phyloP scores from a whole-genome alignment of 257 asterid genomes.

The Gentiana dahurica region DNA sequence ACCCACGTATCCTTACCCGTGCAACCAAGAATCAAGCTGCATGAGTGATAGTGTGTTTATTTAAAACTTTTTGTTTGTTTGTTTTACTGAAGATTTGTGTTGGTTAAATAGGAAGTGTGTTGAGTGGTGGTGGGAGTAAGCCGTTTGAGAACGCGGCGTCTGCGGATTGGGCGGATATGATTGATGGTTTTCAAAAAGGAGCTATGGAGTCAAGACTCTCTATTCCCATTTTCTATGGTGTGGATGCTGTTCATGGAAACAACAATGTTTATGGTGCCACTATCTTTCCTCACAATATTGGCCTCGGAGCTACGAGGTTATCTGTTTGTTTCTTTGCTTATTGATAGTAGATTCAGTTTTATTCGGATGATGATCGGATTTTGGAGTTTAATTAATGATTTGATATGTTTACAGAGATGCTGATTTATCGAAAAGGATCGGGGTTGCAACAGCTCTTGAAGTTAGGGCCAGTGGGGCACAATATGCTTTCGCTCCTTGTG shows the following conservation, averaged over 20 bases:
- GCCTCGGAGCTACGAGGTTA: slow-evolving; percentile 94
- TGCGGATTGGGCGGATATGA: slow-evolving; percentile 74
- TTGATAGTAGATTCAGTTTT: background rate
- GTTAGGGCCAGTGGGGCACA: slow-evolving; percentile 86
- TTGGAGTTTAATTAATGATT: background rate
- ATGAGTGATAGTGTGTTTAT: no score
- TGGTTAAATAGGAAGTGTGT: slow-evolving; percentile 50
- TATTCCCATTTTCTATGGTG: slow-evolving; percentile 82
- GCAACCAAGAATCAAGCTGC: no score
- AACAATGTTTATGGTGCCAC: slow-evolving; percentile 87
- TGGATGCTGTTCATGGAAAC: slow-evolving; percentile 92
- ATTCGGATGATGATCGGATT: background rate
- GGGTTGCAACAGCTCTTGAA: slow-evolving; percentile 92
- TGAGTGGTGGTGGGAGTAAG: slow-evolving; percentile 91
- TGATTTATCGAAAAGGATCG: slow-evolving; percentile 62
- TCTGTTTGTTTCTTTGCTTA: background rate
- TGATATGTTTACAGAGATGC: slow-evolving; percentile 34
- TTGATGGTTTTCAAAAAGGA: slow-evolving; percentile 68
- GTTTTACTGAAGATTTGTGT: slow-evolving; percentile 1
- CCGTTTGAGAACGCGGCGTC: slow-evolving; percentile 71
- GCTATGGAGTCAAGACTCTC: slow-evolving; percentile 71
- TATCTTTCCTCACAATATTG: slow-evolving; percentile 85
- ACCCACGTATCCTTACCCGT: no score
- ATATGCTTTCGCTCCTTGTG: slow-evolving; percentile 94
- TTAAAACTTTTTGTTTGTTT: no score